Conservation (phyloP, 2,329 filamentous ascomycete species). For the Alternaria hordeiaustralica region DNA sequence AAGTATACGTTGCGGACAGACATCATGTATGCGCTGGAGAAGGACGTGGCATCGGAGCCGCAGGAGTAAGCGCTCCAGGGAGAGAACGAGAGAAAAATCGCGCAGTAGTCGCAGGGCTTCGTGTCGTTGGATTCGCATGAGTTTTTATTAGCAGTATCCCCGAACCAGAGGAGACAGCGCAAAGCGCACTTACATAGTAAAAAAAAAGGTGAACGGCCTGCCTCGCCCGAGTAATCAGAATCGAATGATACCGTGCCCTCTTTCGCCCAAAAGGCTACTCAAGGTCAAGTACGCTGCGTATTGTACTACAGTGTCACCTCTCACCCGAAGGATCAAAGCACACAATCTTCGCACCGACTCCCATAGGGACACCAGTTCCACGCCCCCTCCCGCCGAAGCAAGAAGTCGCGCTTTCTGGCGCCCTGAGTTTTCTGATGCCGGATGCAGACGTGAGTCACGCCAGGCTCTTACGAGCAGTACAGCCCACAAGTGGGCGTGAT, state of each 20-base stretch:
- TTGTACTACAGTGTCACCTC: conserved; percentile 87
- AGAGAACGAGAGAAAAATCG: neutral
- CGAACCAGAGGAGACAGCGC: conserved; percentile 7
- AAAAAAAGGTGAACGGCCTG: conserved; percentile 70
- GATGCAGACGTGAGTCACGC: conserved; percentile 83
- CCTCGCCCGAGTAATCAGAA: conserved; percentile 91
- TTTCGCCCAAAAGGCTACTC: conserved; percentile 47
- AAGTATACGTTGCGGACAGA: conserved; percentile 65
- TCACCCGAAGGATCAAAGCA: conserved; percentile 59
- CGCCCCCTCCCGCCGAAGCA: conserved; percentile 29
- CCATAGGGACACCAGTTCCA: conserved; percentile 69
- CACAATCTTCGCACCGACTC: conserved; percentile 95
- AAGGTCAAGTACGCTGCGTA: conserved; percentile 77
- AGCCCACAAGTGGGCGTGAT: conserved; percentile 53
- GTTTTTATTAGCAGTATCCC: conserved; percentile 52
- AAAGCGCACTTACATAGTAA: conserved; percentile 55
- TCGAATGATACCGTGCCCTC: conserved; percentile 73
- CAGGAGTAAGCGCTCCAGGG: neutral
- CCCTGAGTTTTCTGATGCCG: conserved; percentile 92
- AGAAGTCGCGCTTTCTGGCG: conserved; percentile 35
- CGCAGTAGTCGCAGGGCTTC: neutral
- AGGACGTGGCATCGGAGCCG: neutral
- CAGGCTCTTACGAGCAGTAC: conserved; percentile 83
- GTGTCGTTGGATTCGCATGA: neutral
- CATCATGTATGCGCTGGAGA: conserved; percentile 57